phyloP scores from a whole-genome alignment of 2,329 filamentous ascomycete species.

The Cytospora paraplurivora region DNA sequence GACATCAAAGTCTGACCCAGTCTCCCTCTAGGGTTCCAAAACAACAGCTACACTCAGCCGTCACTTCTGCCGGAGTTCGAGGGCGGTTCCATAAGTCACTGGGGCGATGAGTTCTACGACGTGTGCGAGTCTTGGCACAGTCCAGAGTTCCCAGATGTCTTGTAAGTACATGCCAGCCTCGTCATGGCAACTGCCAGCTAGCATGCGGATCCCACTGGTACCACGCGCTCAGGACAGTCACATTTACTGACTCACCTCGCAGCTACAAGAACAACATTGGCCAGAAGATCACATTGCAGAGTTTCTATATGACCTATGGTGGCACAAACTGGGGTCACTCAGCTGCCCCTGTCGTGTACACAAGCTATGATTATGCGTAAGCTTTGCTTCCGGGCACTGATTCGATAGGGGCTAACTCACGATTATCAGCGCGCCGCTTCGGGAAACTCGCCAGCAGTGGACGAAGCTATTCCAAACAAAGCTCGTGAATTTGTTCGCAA shows the following conservation, averaged over 20 bases:
- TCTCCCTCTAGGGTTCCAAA: constrained; percentile 45
- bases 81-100: constrained; percentile 55
- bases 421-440: constrained; percentile 46
- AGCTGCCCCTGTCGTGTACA: constrained; percentile 52
- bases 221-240: background rate
- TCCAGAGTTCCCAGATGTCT: constrained; percentile 54
- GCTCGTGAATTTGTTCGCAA: constrained; percentile 55
- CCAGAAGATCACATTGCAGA: constrained; percentile 51
- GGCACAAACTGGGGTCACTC: constrained; percentile 59
- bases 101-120: constrained; percentile 54
- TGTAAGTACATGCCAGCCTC: constrained; percentile 31
- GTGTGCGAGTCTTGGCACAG: constrained; percentile 48
- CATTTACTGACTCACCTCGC: background rate
- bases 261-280: constrained; percentile 57
- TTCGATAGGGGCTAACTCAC: background rate
- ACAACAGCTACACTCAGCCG: constrained; percentile 56
- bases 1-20: background rate
- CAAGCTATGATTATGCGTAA: constrained; percentile 44
- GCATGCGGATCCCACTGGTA: too few relatives aligned
- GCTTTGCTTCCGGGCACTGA: background rate
- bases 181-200: background rate
- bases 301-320: constrained; percentile 56
- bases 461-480: constrained; percentile 58
- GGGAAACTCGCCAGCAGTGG: constrained; percentile 55
- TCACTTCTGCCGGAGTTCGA: constrained; percentile 56